Conservation (phyloP, 164 flowering plant genomes). For the Vitis amurensis region DNA sequence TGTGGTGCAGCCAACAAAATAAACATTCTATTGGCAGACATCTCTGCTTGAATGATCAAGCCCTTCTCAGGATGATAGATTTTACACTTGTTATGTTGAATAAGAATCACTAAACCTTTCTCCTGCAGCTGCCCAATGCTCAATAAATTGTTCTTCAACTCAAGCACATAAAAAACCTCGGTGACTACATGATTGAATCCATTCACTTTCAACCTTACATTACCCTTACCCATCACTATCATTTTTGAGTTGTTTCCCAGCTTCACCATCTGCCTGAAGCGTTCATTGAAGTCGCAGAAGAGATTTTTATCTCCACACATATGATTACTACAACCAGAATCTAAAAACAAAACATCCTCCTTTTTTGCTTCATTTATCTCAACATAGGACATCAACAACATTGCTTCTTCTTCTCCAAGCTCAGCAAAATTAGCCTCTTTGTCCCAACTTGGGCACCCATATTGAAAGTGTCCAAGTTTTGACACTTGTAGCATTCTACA, state of each 20-base stretch:
- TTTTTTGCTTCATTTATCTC: background rate
- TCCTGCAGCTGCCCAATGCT: too few relatives aligned
- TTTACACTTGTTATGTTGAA: too few relatives aligned
- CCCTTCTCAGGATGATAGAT: too few relatives aligned
- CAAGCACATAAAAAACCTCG: too few relatives aligned
- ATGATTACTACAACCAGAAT: conserved; percentile 6
- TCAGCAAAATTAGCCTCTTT: background rate
- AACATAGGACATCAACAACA: conserved; percentile 1
- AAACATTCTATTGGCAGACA: too few relatives aligned
- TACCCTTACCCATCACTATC: background rate
- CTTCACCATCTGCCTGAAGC: background rate
- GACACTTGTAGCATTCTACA: conserved; percentile 3
- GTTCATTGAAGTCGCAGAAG: background rate
- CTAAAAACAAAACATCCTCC: conserved; percentile 1
- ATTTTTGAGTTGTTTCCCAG: conserved; percentile 2
- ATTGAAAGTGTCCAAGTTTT: conserved; percentile 1
- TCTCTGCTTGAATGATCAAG: too few relatives aligned
- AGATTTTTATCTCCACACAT: background rate
- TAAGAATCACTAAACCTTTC: too few relatives aligned
- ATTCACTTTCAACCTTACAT: too few relatives aligned
- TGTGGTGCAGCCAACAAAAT: too few relatives aligned
- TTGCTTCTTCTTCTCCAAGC: background rate
- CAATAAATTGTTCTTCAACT: too few relatives aligned
- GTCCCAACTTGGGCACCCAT: conserved; percentile 2
- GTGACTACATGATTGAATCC: too few relatives aligned